A percentile compares a stretch with the other conserved stretches of the same genome.
Evolutionary conservation across 495 filamentous ascomycete species (phyloP).

Genomic region (Penicillium longicatenatum): DNA sequence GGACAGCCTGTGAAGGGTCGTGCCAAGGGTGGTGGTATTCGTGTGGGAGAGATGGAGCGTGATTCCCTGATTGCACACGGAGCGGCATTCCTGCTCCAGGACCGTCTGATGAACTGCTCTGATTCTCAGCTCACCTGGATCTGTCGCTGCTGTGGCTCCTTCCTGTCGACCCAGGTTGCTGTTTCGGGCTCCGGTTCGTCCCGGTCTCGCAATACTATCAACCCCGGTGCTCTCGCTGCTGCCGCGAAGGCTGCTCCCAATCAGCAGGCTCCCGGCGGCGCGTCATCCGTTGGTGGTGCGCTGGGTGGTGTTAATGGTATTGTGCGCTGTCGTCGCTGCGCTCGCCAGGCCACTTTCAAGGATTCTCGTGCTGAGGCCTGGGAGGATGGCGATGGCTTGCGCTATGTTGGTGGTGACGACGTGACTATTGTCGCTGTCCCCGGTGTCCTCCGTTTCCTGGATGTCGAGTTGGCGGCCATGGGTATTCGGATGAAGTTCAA

Average conservation of each 20-base stretch:
- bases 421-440: conserved; percentile 91
- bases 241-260: conserved; percentile 38
- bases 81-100: conserved; percentile 90
- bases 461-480: conserved; percentile 95
- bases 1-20: conserved; percentile 97
- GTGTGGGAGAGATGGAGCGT: conserved; percentile 98
- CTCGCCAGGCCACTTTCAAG: conserved; percentile 62
- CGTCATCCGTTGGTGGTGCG: conserved; percentile 20
- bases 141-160: conserved; percentile 83
- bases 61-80: conserved; percentile 94
- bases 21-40: conserved; percentile 94
- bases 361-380: conserved; percentile 72
- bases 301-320: conserved; percentile 58
- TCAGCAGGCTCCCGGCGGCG: conserved; percentile 25
- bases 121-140: conserved; percentile 88
- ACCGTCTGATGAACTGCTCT: conserved; percentile 94
- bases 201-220: conserved; percentile 27
- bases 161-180: conserved; percentile 79
- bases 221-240: conserved; percentile 33
- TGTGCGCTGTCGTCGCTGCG: conserved; percentile 84
- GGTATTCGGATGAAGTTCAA: conserved; percentile 88
- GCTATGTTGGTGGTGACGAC: conserved; percentile 84
- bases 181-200: conserved; percentile 43
- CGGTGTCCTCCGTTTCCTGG: conserved; percentile 86
- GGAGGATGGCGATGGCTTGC: conserved; percentile 84